Base-by-base conservation (phyloP, 441 rosid genomes). In the Croton laevigatus region DNA sequence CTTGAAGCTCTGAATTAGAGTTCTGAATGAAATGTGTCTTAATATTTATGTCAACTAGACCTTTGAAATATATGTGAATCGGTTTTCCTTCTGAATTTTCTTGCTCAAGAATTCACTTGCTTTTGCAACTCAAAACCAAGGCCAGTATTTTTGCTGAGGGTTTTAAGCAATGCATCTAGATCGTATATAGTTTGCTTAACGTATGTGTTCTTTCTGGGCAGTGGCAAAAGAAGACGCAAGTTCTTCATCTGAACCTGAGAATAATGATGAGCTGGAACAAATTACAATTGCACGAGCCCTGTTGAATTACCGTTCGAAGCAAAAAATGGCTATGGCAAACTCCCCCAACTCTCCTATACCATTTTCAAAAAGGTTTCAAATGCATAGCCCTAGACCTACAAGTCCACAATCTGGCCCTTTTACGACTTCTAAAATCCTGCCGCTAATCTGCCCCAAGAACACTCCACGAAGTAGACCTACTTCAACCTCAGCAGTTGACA, bases 171-270 rank as follows among this genome's bases (percentile, higher is more conserved):
- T 38, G 40, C 63, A 44, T 64, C 60, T 64, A 45, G 49, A 13
- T 3, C 32, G 23, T n/a, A n/a, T 4, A 6, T 51, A 59, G 16
- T 42, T 32, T 64, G 59, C 66, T 60, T 20, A 23, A 69, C 60
- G 22, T 32, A 20, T 14, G 68, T 14, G 66, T 27, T 80, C 42
- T 79, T 78, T 69, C 54, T 62, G 65, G 32, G 44, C 88, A 94
- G 99, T 94, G 96, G 99, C 93, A 3, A 94, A 94, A 86, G 98
- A 89, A 89, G 80, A 92, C 58, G 84, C 93, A 48, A 91, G 86
- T 71, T 80, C 94, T 65, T 76, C 91, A 66, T 83, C 90, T 23
- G 97, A 88, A 81, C 81, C 90, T 53, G 97, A 90, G 70, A 84
- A 79, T 82, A 90, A 64, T 68, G 99, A 94, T 55, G 99, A 92